Conservation (phyloP, 257 asterid species). For the Apocynum venetum region DNA sequence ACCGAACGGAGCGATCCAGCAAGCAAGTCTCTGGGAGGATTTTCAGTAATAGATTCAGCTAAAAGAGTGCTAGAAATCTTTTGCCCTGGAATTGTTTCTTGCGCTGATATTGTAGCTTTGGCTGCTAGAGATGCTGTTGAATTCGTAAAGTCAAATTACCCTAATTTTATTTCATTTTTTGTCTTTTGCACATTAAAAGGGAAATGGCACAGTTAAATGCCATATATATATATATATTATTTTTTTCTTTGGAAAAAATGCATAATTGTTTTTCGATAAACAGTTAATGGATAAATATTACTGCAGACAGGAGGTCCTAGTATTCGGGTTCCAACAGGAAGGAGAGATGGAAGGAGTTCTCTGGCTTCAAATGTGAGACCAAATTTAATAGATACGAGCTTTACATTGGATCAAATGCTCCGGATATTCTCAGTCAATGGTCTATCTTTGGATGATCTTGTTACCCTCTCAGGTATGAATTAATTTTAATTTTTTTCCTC, state of each 20-base stretch:
- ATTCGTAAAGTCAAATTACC: constrained; percentile 34
- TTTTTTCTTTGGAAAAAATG: no score
- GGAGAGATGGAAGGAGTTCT: constrained; percentile 63
- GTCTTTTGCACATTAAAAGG: neutral
- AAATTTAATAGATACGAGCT: constrained; percentile 70
- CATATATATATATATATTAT: no score
- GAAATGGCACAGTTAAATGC: no score
- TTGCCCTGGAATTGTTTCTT: constrained; percentile 71
- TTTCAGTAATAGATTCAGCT: constrained; percentile 58
- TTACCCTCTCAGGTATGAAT: constrained; percentile 61
- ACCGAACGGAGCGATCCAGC: constrained; percentile 78
- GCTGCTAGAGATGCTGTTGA: constrained; percentile 85
- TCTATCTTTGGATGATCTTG: constrained; percentile 63
- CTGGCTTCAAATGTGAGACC: constrained; percentile 63
- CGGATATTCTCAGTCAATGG: constrained; percentile 54
- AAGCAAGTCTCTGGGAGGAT: constrained; percentile 60
- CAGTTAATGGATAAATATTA: neutral
- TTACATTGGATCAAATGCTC: constrained; percentile 62
- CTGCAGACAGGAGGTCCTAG: constrained; percentile 75
- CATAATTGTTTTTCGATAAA: no score
- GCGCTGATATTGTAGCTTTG: constrained; percentile 75
- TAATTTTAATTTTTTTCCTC: no score
- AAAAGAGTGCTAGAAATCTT: constrained; percentile 61
- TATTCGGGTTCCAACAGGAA: constrained; percentile 56
- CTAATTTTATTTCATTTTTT: neutral